These are phyloP conservation scores for Coprinellus aureogranulatus DNA, from an alignment of 768 basidiomycete species.

Conservation along the genomic window DNA sequence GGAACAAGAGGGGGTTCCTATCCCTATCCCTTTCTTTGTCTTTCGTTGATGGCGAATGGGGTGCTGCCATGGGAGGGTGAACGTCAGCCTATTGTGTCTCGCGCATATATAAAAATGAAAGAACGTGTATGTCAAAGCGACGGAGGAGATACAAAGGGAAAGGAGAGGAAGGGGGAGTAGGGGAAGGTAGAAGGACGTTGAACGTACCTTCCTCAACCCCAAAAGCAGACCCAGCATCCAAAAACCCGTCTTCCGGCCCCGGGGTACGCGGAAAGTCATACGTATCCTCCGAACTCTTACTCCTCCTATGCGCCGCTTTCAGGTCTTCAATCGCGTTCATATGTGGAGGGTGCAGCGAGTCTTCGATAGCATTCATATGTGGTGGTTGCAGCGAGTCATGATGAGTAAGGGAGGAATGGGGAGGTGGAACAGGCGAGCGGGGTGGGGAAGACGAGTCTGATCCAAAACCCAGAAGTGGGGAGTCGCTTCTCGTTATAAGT, in stretches of 20 bases:
- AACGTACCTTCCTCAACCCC: too few relatives aligned
- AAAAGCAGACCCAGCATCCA: too few relatives aligned
- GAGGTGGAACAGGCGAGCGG: neutral
- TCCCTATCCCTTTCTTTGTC: too few relatives aligned
- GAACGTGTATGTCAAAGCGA: too few relatives aligned
- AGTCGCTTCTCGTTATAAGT: neutral
- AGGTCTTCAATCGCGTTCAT: neutral
- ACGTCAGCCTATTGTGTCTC: too few relatives aligned
- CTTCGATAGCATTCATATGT: neutral
- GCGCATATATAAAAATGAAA: too few relatives aligned
- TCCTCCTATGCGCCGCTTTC: neutral
- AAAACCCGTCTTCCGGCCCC: neutral
- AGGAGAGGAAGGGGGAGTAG: too few relatives aligned
- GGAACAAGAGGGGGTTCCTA: too few relatives aligned
- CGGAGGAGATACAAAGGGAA: too few relatives aligned
- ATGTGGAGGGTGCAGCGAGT: neutral
- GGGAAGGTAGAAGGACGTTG: too few relatives aligned
- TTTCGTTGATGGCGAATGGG: too few relatives aligned
- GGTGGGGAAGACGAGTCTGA: neutral
- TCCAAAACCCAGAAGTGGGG: neutral
- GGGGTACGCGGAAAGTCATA: slow-evolving; percentile 1
- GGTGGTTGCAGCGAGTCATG: neutral
- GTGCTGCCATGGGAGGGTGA: too few relatives aligned
- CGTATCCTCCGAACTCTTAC: neutral
- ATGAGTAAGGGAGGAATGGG: neutral